These are phyloP conservation scores for Aureobasidium lini DNA, from an alignment of 2,329 filamentous ascomycete genomes.

Conservation along the genomic window DNA sequence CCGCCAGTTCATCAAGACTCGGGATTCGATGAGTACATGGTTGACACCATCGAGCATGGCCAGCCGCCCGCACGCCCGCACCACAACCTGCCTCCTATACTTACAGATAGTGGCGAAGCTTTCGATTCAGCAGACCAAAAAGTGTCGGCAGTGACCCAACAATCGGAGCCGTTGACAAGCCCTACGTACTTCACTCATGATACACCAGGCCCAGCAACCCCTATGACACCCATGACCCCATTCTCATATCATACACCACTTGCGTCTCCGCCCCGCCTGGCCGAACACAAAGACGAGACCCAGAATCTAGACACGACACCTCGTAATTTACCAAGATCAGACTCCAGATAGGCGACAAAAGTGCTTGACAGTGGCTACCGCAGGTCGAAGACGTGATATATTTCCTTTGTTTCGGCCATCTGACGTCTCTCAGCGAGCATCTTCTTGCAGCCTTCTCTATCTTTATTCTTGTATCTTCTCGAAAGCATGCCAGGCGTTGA, in stretches of 20 bases:
- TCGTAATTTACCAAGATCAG: not conserved
- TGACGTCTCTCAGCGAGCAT: not conserved
- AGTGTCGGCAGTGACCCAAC: not conserved
- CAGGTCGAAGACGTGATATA: not conserved
- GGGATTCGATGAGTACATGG: slow-evolving; percentile 29
- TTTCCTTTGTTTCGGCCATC: not conserved
- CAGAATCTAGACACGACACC: not conserved
- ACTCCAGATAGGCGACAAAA: not conserved
- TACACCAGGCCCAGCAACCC: not conserved
- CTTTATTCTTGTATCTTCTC: not conserved
- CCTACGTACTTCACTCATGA: not conserved
- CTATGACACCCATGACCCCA: not conserved
- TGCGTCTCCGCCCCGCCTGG: not conserved
- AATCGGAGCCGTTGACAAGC: not conserved
- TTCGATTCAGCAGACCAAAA: not conserved
- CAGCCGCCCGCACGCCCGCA: not conserved
- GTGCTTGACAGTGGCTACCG: not conserved
- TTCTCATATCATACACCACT: slow-evolving; percentile 7
- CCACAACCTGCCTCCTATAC: not conserved
- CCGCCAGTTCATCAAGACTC: slow-evolving; percentile 29
- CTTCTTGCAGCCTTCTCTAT: not conserved
- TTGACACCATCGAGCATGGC: slow-evolving; percentile 15
- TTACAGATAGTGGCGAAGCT: not conserved
- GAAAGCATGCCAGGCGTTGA: not conserved
- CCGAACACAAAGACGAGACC: not conserved